These are phyloP conservation scores for Poa annua DNA, from an alignment of 176 grass and related monocot genomes.

Conservation along the genomic window DNA sequence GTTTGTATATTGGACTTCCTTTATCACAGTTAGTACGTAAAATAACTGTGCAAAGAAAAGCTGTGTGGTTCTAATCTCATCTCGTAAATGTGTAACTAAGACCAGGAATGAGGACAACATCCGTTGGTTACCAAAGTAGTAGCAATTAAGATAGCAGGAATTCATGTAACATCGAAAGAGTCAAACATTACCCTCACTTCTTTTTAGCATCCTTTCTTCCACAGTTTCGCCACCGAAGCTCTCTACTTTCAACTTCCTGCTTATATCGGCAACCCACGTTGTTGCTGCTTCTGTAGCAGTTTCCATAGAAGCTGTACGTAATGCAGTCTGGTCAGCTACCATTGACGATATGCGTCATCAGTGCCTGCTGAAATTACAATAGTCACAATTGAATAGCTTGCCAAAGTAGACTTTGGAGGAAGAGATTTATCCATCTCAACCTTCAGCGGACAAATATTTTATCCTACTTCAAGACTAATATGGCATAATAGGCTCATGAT, in stretches of 20 bases:
- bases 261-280: constrained; percentile 90
- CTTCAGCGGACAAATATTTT: constrained; percentile 52
- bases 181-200: constrained; percentile 60
- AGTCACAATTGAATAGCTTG: constrained; percentile 65
- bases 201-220: constrained; percentile 61
- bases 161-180: background rate
- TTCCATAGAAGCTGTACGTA: constrained; percentile 87
- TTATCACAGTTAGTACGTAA: constrained; percentile 16
- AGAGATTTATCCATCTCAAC: constrained; percentile 96
- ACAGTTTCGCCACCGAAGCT: constrained; percentile 50
- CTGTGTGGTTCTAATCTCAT: background rate
- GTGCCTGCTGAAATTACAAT: constrained; percentile 95
- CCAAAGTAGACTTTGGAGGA: constrained; percentile 58
- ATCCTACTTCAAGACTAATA: background rate
- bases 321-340: constrained; percentile 73
- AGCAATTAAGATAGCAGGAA: background rate
- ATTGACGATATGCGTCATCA: constrained; percentile 78
- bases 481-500: background rate
- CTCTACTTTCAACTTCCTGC: constrained; percentile 84
- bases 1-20: too few relatives aligned
- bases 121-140: background rate
- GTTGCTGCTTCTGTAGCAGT: constrained; percentile 86
- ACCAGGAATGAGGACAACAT: background rate
- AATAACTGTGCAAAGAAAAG: background rate
- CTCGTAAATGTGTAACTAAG: background rate